Percentiles rank a stretch among this genome's conserved stretches.
phyloP scores from a whole-genome alignment of 2,329 filamentous ascomycete species.

The Pseudogymnoascus sp. region DNA sequence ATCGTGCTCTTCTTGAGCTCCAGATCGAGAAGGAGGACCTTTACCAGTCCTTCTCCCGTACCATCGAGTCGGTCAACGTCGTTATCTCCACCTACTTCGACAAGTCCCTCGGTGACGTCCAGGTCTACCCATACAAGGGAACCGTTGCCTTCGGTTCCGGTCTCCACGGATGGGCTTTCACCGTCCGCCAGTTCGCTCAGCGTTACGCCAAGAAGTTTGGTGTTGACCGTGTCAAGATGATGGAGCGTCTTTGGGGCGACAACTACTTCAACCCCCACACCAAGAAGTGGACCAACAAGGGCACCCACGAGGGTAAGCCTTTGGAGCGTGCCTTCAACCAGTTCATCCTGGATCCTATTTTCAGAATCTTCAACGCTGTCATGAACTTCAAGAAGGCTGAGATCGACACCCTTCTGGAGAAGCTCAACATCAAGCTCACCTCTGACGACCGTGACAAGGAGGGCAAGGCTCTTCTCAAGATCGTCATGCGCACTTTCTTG shows the following conservation, averaged over 20 bases:
- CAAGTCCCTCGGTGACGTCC: slow-evolving; percentile 92
- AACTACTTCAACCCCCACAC: slow-evolving; percentile 99
- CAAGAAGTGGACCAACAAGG: slow-evolving; percentile 98
- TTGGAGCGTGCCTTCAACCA: slow-evolving; percentile 99
- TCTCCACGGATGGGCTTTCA: slow-evolving; percentile 99
- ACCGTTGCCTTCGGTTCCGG: slow-evolving; percentile 98
- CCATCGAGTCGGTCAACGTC: slow-evolving; percentile 99
- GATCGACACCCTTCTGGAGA: slow-evolving; percentile 70
- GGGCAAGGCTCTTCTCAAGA: slow-evolving; percentile 96
- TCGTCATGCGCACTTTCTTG: slow-evolving; percentile 97
- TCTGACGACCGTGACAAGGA: slow-evolving; percentile 84
- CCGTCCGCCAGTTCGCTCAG: slow-evolving; percentile 90
- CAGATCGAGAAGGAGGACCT: slow-evolving; percentile 98
- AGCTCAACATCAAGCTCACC: slow-evolving; percentile 90
- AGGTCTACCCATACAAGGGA: slow-evolving; percentile 96
- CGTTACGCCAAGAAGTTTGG: slow-evolving; percentile 99
- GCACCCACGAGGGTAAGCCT: slow-evolving; percentile 72
- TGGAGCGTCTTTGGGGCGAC: slow-evolving; percentile 99
- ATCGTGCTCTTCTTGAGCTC: slow-evolving; percentile 97
- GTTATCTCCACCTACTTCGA: slow-evolving; percentile 99
- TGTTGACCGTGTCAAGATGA: slow-evolving; percentile 99
- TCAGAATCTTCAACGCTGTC: slow-evolving; percentile 93
- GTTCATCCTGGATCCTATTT: slow-evolving; percentile 99
- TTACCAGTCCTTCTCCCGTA: slow-evolving; percentile 99
- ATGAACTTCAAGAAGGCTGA: slow-evolving; percentile 99